Conservation (phyloP, 2,329 filamentous ascomycete species). For the Aspergillus sp. region DNA sequence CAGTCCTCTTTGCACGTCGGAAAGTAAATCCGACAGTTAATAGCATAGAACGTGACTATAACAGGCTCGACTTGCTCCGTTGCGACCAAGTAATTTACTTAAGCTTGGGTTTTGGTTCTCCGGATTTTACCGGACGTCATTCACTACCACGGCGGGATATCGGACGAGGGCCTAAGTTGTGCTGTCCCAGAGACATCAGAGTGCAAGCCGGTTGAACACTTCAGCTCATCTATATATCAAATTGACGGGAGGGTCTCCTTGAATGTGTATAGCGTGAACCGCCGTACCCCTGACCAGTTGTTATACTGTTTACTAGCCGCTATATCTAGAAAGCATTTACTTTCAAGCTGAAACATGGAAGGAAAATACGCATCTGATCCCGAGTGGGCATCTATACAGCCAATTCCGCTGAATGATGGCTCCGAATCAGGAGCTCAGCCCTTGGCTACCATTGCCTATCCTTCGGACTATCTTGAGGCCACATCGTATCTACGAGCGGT, state of each 20-base stretch:
- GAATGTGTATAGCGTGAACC: background rate
- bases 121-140: background rate
- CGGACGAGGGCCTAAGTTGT: background rate
- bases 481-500: slow-evolving; percentile 91
- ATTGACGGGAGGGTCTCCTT: background rate
- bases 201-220: background rate
- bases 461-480: slow-evolving; percentile 84
- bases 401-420: slow-evolving; percentile 81
- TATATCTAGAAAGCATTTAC: background rate
- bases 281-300: background rate
- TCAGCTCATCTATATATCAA: background rate
- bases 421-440: slow-evolving; percentile 57
- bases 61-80: background rate
- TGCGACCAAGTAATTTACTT: background rate
- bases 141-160: no score
- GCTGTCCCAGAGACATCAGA: background rate
- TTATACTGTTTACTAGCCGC: background rate
- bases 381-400: slow-evolving; percentile 79
- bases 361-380: slow-evolving; percentile 65
- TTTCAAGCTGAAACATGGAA: slow-evolving; percentile 25
- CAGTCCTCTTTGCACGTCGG: background rate
- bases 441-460: slow-evolving; percentile 90
- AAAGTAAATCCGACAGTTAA: background rate
- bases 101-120: background rate
- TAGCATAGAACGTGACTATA: background rate